These are phyloP conservation scores for Plicaturopsis crispa DNA, from an alignment of 768 basidiomycete genomes.

Conservation along the genomic window DNA sequence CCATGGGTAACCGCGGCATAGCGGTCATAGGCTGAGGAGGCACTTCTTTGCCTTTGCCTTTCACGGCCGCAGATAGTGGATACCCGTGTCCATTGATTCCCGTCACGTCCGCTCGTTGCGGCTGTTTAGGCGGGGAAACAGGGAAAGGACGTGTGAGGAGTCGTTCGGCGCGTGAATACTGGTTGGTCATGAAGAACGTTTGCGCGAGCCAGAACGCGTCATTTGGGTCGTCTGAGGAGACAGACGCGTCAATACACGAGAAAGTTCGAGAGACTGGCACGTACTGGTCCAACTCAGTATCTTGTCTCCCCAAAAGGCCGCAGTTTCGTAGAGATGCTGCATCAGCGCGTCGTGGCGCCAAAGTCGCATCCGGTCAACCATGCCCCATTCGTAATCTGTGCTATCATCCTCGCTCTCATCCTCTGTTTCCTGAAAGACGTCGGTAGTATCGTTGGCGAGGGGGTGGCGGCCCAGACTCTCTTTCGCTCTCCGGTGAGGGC, in stretches of 20 bases:
- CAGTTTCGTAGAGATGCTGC: conserved; percentile 97
- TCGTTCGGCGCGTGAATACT: conserved; percentile 90
- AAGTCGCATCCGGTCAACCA: conserved; percentile 91
- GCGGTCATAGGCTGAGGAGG: conserved; percentile 25
- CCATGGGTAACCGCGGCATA: conserved; percentile 58
- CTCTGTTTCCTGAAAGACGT: conserved; percentile 65
- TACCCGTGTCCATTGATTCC: conserved; percentile 7
- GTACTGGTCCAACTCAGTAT: conserved; percentile 92
- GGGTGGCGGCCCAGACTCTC: conserved; percentile 55
- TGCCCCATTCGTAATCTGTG: conserved; percentile 66
- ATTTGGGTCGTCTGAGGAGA: conserved; percentile 77
- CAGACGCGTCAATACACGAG: conserved; percentile 4
- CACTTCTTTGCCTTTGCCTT: conserved; percentile 63
- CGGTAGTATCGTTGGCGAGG: conserved; percentile 65
- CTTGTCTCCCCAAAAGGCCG: conserved; percentile 98
- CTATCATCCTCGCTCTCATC: conserved; percentile 53
- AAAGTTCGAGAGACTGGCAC: conserved; percentile 23
- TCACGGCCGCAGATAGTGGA: conserved; percentile 43
- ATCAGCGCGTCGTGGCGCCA: conserved; percentile 98
- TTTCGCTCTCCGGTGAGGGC: conserved; percentile 46
- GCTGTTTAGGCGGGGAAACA: conserved; percentile 35
- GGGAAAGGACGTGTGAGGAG: conserved; percentile 85
- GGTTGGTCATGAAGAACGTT: conserved; percentile 92
- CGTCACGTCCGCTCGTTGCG: conserved; percentile 15
- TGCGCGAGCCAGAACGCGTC: conserved; percentile 99